Conservation (phyloP, 2,329 filamentous ascomycete species). For the Curvularia eragrostidis region DNA sequence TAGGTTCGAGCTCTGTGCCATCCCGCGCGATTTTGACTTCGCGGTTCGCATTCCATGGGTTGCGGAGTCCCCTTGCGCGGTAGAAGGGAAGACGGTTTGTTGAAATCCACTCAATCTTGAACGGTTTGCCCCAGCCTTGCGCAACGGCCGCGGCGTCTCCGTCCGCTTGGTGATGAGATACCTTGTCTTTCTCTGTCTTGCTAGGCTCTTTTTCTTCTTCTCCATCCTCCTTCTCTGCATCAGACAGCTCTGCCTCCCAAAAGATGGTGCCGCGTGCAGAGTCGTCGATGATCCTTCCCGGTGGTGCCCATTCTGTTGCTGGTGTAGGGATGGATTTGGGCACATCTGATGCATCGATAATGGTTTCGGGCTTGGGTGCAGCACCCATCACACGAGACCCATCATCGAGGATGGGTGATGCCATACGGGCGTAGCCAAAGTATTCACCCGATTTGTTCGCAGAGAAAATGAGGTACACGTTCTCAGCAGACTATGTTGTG, state of each 20-base stretch:
- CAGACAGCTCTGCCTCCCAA: constrained; percentile 81
- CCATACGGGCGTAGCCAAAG: constrained; percentile 93
- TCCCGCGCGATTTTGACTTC: constrained; percentile 97
- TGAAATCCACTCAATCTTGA: constrained; percentile 88
- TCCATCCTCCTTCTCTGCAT: constrained; percentile 55
- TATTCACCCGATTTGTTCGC: constrained; percentile 98
- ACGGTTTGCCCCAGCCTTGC: constrained; percentile 88
- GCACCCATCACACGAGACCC: constrained; percentile 55
- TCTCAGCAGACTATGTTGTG: constrained; percentile 69
- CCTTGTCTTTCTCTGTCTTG: constrained; percentile 47
- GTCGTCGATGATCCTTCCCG: constrained; percentile 89
- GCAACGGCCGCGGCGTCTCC: constrained; percentile 48
- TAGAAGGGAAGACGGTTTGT: constrained; percentile 86
- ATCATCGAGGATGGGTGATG: constrained; percentile 81
- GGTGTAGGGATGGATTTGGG: constrained; percentile 82
- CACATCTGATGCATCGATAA: constrained; percentile 65
- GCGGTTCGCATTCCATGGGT: constrained; percentile 93
- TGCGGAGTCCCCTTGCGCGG: constrained; percentile 82
- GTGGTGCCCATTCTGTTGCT: constrained; percentile 77
- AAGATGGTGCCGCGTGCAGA: constrained; percentile 94
- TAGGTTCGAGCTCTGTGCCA: constrained; percentile 89
- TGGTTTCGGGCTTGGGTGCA: constrained; percentile 67
- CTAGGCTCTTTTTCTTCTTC: constrained; percentile 56
- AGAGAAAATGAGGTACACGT: constrained; percentile 91
- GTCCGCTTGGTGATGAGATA: constrained; percentile 27